Percentiles rank a stretch among this genome's conserved stretches.
phyloP scores from a whole-genome alignment of 306 rosid genomes.

The Vigna angularis region DNA sequence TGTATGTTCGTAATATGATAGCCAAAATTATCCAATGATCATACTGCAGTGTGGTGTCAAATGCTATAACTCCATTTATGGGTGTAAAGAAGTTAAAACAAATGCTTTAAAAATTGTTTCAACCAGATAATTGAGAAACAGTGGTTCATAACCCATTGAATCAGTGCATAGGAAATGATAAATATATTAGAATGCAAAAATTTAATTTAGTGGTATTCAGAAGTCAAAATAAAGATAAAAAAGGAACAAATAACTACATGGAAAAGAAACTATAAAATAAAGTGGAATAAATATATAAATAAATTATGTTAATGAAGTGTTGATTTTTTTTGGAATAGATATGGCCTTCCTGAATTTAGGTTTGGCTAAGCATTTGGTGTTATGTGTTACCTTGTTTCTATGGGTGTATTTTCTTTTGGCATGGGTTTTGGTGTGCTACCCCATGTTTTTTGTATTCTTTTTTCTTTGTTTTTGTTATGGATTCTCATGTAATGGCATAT shows the following conservation, averaged over 20 bases:
- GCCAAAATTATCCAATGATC: not conserved
- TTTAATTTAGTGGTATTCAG: not conserved
- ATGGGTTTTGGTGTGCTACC: no score
- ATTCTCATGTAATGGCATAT: no score
- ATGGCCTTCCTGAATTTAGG: no score
- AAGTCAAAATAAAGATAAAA: not conserved
- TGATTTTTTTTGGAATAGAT: no score
- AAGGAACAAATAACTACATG: not conserved
- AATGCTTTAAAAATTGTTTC: not conserved
- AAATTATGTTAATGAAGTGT: not conserved
- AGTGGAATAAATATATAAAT: not conserved
- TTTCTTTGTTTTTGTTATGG: no score
- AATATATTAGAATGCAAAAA: not conserved
- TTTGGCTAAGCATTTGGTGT: no score
- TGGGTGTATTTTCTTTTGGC: no score
- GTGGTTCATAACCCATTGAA: not conserved
- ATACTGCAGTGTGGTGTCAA: not conserved
- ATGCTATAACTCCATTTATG: not conserved
- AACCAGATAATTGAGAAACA: not conserved
- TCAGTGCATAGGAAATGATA: not conserved
- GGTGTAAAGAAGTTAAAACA: not conserved
- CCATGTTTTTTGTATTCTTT: no score
- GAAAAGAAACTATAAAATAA: conserved; percentile 13
- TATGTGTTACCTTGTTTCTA: no score
- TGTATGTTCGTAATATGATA: not conserved